Base-by-base conservation (phyloP, 2,329 filamentous ascomycete genomes). In the Septoria petroselini region DNA sequence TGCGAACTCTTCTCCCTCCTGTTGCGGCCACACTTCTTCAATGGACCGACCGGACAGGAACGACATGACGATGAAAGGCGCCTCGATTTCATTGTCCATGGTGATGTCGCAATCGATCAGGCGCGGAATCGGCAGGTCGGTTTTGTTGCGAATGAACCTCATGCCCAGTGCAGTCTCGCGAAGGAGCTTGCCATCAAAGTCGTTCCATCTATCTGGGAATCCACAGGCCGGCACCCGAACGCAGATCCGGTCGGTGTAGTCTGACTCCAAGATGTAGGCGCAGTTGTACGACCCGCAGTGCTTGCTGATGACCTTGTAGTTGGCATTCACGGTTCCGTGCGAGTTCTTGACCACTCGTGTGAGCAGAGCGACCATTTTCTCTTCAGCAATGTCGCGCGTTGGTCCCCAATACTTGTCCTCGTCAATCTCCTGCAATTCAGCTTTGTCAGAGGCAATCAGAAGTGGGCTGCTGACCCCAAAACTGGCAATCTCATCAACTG, bases 31-130 rank as follows among this genome's bases (percentile, higher is more conserved):
- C 4, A 33, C 34, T 14, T 40, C 44, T 21, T 30, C 38, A 14
- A 53, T 23, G 2, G 34, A 21, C 25, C 19, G 52, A 7, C 50
- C 57, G 4, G 49, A 31, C 5, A 57, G 21, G 23, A 42, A 59
- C 3, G 46, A 45, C 57, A 57, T 59, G 17, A 55, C 25, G 7
- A 53, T 58, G 21, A 55, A 59, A 7, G 57, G 57, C n/a, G 52
- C 47, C 9, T 25, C 45, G 21, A 59, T 50, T 35, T 55, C 52
- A 15, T 58, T 59, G 18, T 54, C 48, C 44, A 52, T 40, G 4
- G 37, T 37, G 17, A 29, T 31, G 25, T 55, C 50, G 18, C 50
- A 57, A 7, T 49, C 41, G 7, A 57, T 30, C 27, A 59, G 30
- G 15, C 46, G 41, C 9, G 57, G 54, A 15, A 53, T 43, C 1